Base-by-base conservation (phyloP, 805 yeast species). In the Pichia heedii region DNA sequence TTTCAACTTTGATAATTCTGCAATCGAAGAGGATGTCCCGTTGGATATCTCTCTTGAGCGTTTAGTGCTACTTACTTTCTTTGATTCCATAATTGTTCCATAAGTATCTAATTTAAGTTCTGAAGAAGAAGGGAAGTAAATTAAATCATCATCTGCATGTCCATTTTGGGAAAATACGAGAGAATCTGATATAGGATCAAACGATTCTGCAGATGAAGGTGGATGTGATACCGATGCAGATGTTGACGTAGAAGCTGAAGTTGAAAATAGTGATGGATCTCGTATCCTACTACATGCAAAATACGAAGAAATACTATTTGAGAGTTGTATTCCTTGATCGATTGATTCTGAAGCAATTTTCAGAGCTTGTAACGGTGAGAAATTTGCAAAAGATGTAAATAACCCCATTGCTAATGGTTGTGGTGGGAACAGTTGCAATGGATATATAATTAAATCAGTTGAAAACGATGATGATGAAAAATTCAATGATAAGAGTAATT, bases 131-230 rank as follows among this genome's bases (percentile, higher is more conserved):
- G 32, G 15, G 7, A 13, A 13, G 13, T 29, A 29, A 15, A 13
- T 12, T 15, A 29, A 15, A 34, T 49, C 63, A 44, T 57, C 63
- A 42, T 54, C 62, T 1, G 51, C 62, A 24, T 60, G 51, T 4
- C 63, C 65, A 22, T 41, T 34, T 18, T 53, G 54, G 21, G 50
- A 48, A 16, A 32, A 18, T 5, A 8, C 9, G 9, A 32, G 13
- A 13, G 32, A 29, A 29, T 29, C 32, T 7, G 15, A 13, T 9
- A 16, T 13, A 13, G 32, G 32, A 29, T 29, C 32, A 12, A 29
- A 8, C 3, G 32, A 29, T 2, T 29, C 32, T 3, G 32, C 32
- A 10, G 32, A 29, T 3, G 18, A 29, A 1, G 32, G 32, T 29
- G 32, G 32, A 16, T 29, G 32, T 13, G 32, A 29, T 13, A 3